phyloP scores from a whole-genome alignment of 495 filamentous ascomycete genomes.

The Aspergillus saccharolyticus region DNA sequence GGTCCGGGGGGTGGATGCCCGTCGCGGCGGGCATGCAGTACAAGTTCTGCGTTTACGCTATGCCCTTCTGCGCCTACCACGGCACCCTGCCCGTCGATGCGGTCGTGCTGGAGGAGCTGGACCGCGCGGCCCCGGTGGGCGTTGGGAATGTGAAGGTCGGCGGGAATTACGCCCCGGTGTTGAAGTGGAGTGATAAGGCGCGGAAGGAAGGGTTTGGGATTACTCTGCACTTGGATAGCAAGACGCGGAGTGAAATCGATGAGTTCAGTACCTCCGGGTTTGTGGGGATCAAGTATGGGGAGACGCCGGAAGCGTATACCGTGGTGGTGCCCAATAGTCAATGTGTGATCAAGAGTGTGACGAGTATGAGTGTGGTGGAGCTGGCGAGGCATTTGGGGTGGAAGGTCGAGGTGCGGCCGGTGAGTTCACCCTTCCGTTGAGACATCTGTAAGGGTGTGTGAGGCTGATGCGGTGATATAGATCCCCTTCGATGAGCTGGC shows the following conservation, averaged over 20 bases:
- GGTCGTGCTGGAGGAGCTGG: conserved; percentile 65
- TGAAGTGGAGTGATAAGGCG: conserved; percentile 73
- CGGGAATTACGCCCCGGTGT: conserved; percentile 62
- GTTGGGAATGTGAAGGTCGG: conserved; percentile 53
- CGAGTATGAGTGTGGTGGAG: conserved; percentile 56
- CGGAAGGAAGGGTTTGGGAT: conserved; percentile 71
- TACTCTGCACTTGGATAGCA: conserved; percentile 81
- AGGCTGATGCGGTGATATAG: background rate
- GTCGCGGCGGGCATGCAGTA: conserved; percentile 49
- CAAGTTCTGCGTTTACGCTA: conserved; percentile 54
- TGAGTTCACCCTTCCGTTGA: no score
- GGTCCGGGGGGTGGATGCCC: conserved; percentile 83
- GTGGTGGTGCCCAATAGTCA: conserved; percentile 62
- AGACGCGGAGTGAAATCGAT: conserved; percentile 71
- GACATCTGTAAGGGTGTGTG: no score
- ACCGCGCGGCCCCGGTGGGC: conserved; percentile 50
- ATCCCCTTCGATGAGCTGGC: conserved; percentile 72
- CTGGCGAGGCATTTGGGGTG: conserved; percentile 62
- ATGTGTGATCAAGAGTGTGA: conserved; percentile 65
- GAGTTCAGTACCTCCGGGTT: conserved; percentile 90
- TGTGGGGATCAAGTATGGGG: conserved; percentile 62
- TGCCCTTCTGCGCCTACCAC: conserved; percentile 87
- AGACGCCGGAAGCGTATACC: background rate
- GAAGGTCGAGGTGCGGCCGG: conserved; percentile 58
- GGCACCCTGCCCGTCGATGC: conserved; percentile 75